Evolutionary conservation across 495 filamentous ascomycete genomes (phyloP), one percentile per base, ranked within the genome.

Genomic region (Lentithecium fluviatile): DNA sequence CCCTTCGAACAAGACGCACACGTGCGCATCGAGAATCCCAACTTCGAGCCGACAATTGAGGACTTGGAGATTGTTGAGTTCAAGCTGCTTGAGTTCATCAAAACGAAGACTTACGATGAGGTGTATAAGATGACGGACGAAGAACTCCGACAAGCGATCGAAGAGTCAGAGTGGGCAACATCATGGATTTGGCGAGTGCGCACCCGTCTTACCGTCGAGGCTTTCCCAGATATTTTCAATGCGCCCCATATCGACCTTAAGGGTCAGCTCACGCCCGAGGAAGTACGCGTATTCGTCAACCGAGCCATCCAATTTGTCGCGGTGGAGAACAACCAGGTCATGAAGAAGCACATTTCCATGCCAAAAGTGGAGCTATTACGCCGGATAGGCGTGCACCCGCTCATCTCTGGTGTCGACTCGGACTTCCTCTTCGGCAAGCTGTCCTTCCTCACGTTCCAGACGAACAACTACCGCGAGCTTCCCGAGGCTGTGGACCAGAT

Each of bases 31-130:
- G 17, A 52, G 20, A 45, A 45, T 7, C 37, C n/a, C 1, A 29
- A 26, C 15, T 19, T 32, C 21, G 13, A 24, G 1, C 12, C 19
- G 19, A 25, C 53, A 21, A 49, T 32, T 10, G 29, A 61, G 37
- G 6, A 6, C 36, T 20, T 62, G 23, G 51, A 62, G 49, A 42
- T 32, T n/a, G 21, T 56, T 10, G 59, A 55, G 45, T 32, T 49
- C 26, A 6, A 19, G n/a, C 17, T 62, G 10, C n/a, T 4, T 13
- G 13, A 43, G 3, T 43, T n/a, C 40, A 43, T 43, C 5, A 15
- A 43, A 43, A n/a, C 4, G 40, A 15, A 43, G 3, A 43, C 15
- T n/a, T 20, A 43, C 40, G 5, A 43, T 3, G 40, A n/a, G 40
- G 15, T 20, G 3, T 20, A 43, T 43, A 43, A n/a, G 19, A n/a